Conservation (phyloP, 352 stramenopile species). For the Blastocystis sp. region DNA sequence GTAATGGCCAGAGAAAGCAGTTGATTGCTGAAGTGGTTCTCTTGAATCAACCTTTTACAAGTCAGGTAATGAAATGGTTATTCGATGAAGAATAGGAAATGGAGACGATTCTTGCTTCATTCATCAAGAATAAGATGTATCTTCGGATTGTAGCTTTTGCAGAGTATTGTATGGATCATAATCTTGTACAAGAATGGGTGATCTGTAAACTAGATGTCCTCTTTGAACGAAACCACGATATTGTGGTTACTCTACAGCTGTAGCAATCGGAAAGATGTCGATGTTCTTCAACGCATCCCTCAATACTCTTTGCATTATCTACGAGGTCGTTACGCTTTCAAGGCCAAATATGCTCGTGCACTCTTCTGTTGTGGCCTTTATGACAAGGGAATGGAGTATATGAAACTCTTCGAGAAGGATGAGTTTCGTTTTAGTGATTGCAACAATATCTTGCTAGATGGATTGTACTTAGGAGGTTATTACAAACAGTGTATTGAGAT, state of each 20-base stretch:
- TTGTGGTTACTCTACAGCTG: conserved; percentile 34
- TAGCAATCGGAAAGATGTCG: neutral
- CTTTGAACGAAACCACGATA: neutral
- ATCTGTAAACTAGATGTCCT: neutral
- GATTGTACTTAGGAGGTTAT: conserved; percentile 10
- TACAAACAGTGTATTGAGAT: conserved; percentile 38
- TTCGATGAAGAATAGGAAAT: neutral
- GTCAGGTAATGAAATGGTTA: neutral
- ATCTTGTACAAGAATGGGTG: neutral
- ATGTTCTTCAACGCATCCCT: neutral
- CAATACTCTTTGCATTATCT: conserved; percentile 1
- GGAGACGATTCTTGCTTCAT: conserved; percentile 17
- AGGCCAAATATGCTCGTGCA: neutral
- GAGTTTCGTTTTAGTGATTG: conserved; percentile 9
- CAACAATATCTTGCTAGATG: conserved; percentile 33
- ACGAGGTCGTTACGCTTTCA: conserved; percentile 13
- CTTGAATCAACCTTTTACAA: conserved; percentile 1
- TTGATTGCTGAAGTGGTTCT: conserved; percentile 12
- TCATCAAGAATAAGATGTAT: conserved; percentile 34
- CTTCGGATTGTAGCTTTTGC: neutral
- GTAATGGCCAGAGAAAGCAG: conserved; percentile 7
- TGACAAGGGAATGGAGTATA: neutral
- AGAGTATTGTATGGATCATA: conserved; percentile 49
- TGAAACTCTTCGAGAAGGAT: neutral
- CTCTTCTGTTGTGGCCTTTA: neutral